Conservation (phyloP, 495 filamentous ascomycete species). For the Annulohypoxylon nitens region DNA sequence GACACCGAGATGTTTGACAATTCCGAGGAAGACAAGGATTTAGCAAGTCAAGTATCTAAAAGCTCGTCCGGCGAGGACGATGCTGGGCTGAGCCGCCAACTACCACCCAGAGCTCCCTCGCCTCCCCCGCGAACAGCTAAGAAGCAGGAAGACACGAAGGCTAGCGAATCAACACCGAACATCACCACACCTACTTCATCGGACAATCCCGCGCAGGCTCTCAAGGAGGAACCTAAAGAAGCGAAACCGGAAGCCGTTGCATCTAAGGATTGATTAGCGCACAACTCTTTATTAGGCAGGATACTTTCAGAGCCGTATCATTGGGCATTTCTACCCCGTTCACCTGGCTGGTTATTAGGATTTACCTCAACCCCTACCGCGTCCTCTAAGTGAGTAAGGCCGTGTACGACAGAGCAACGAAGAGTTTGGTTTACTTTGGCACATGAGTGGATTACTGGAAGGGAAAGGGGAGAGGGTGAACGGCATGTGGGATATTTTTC, state of each 20-base stretch:
- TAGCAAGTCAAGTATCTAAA: constrained; percentile 67
- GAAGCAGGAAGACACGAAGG: constrained; percentile 44
- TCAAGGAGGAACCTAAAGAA: constrained; percentile 48
- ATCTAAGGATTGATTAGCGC: constrained; percentile 44
- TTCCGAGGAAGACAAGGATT: constrained; percentile 85
- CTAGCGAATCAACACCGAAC: constrained; percentile 28
- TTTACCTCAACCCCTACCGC: constrained; percentile 24
- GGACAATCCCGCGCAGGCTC: constrained; percentile 32
- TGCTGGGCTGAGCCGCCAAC: constrained; percentile 23
- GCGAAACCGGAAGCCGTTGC: constrained; percentile 40
- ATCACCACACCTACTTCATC: constrained; percentile 15
- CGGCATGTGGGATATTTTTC: constrained; percentile 27
- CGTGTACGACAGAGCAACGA: constrained; percentile 40
- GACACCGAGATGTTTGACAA: constrained; percentile 95
- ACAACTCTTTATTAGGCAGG: constrained; percentile 34
- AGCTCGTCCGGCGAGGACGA: constrained; percentile 46
- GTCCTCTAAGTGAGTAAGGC: constrained; percentile 31
- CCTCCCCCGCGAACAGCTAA: constrained; percentile 49
- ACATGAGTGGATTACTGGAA: constrained; percentile 34
- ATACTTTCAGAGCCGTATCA: constrained; percentile 32
- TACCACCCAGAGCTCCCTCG: constrained; percentile 49
- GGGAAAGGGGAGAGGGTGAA: constrained; percentile 13
- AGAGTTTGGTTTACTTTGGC: constrained; percentile 47
- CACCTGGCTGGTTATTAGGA: constrained; percentile 35
- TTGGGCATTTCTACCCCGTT: constrained; percentile 20